These are phyloP conservation scores for Colletotrichum sp. DNA, from an alignment of 2,329 filamentous ascomycete species.

Conservation along the genomic window DNA sequence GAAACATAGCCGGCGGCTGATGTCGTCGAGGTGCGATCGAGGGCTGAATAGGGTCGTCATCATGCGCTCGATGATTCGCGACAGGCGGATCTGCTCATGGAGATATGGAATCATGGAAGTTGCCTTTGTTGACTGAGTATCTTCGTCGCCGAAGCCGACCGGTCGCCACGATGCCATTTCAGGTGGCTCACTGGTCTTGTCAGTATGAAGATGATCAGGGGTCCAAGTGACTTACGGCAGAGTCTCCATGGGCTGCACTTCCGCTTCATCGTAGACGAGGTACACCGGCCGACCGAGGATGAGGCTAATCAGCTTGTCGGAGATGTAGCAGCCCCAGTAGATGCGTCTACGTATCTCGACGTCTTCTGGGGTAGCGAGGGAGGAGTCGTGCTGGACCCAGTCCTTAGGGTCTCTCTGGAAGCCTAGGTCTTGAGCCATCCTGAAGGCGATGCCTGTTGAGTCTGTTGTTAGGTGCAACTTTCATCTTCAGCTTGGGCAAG, in stretches of 20 bases:
- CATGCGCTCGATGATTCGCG: constrained; percentile 25
- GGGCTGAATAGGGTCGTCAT: constrained; percentile 21
- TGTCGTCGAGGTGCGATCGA: background rate
- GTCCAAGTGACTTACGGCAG: background rate
- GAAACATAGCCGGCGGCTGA: background rate
- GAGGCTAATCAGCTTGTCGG: constrained; percentile 29
- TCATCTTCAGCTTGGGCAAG: background rate
- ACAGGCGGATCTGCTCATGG: constrained; percentile 25
- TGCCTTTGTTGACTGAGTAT: background rate
- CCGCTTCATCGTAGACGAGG: constrained; percentile 15
- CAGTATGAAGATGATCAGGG: background rate
- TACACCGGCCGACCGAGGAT: constrained; percentile 22
- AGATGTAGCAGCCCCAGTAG: constrained; percentile 33
- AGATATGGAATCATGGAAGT: constrained; percentile 23
- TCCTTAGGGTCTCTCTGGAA: constrained; percentile 29
- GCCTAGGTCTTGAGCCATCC: constrained; percentile 32
- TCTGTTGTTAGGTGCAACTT: background rate
- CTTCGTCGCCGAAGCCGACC: constrained; percentile 24
- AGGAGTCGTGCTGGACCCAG: constrained; percentile 26
- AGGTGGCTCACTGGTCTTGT: constrained; percentile 18
- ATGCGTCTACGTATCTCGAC: constrained; percentile 31
- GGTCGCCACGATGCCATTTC: constrained; percentile 27
- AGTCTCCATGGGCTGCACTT: constrained; percentile 15
- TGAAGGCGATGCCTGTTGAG: constrained; percentile 30
- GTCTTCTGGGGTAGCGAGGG: constrained; percentile 25